Conservation (phyloP, 352 stramenopile species). For the Albugo laibachii region DNA sequence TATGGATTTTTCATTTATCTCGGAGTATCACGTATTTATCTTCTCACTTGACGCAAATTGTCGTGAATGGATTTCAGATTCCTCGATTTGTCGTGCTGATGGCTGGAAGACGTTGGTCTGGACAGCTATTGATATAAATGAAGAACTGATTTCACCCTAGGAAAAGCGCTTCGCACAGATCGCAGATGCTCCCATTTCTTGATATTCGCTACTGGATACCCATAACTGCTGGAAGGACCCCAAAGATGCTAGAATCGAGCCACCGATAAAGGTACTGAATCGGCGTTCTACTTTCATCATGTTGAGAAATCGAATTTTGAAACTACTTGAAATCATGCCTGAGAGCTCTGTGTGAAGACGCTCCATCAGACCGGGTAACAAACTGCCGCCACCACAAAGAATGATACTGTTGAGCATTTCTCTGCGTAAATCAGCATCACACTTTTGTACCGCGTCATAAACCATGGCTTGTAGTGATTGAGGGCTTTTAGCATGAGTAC, state of each 20-base stretch:
- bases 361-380: slow-evolving; percentile 55
- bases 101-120: too few species aligned
- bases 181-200: slow-evolving; percentile 46
- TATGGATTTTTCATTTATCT: too few species aligned
- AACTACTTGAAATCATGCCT: slow-evolving; percentile 54
- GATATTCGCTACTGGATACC: slow-evolving; percentile 71
- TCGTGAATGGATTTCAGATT: too few species aligned
- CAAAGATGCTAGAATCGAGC: slow-evolving; percentile 70
- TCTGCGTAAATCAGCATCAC: slow-evolving; percentile 58
- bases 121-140: too few species aligned
- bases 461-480: slow-evolving; percentile 65
- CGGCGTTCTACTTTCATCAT: slow-evolving; percentile 67
- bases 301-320: slow-evolving; percentile 74
- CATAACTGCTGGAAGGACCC: slow-evolving; percentile 79
- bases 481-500: slow-evolving; percentile 22
- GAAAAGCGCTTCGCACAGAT: slow-evolving; percentile 49
- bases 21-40: too few species aligned
- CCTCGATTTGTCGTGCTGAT: too few species aligned
- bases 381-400: slow-evolving; percentile 59
- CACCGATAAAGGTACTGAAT: slow-evolving; percentile 78
- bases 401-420: slow-evolving; percentile 80
- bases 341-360: slow-evolving; percentile 62
- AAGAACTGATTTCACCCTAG: neutral
- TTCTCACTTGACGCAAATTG: too few species aligned
- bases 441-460: slow-evolving; percentile 66